Conservation (phyloP, 306 rosid species). For the Cucumis sativus region Cucumber_9930_V3 NC_026659.2:26707001-26707500, state of each 20-base stretch:
- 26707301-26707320: constrained; percentile 62
- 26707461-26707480: constrained; percentile 49
- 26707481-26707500: constrained; percentile 73
- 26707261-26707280: constrained; percentile 15
- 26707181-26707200: not conserved
- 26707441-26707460: constrained; percentile 78
- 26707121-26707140: not conserved
- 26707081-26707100: not conserved
- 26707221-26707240: constrained; percentile 9
- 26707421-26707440: not conserved
- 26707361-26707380: not conserved
- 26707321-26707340: constrained; percentile 75
- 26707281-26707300: constrained; percentile 54
- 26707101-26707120: not conserved
- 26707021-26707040: not conserved
- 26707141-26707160: not conserved
- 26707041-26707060: not conserved
- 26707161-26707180: not conserved
- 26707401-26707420: not conserved
- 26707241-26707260: constrained; percentile 33
- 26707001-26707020: not conserved
- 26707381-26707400: not conserved
- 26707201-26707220: not conserved
- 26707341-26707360: constrained; percentile 24
- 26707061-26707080: not conserved